A percentile compares a stretch with the other conserved stretches of the same genome.
These are phyloP conservation scores for Sphaerulina musiva DNA, from an alignment of 2,329 filamentous ascomycete species.

Conservation along the genomic window DNA sequence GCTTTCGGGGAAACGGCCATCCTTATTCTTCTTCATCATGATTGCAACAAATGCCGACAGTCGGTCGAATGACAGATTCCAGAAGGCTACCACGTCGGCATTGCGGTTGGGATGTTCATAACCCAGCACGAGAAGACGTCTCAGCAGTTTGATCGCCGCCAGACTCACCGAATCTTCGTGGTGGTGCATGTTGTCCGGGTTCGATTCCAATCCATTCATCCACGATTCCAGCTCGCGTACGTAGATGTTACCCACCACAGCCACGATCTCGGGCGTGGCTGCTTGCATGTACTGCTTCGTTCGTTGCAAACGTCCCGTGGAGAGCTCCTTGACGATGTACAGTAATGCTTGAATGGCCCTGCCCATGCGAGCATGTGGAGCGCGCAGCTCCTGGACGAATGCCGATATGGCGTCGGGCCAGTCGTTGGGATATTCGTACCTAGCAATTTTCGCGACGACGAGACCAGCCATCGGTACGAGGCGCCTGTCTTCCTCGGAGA, in stretches of 20 bases:
- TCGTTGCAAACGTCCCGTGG: constrained; percentile 67
- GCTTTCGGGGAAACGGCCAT: constrained; percentile 7
- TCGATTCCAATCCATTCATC: neutral
- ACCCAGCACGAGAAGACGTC: constrained; percentile 70
- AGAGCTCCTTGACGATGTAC: constrained; percentile 83
- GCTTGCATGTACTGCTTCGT: constrained; percentile 71
- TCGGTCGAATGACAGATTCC: constrained; percentile 69
- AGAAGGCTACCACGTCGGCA: constrained; percentile 68
- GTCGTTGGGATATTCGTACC: constrained; percentile 81
- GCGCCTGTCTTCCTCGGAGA: constrained; percentile 67
- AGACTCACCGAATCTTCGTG: constrained; percentile 71
- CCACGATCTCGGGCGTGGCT: constrained; percentile 76
- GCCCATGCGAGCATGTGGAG: constrained; percentile 52
- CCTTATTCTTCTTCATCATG: constrained; percentile 31
- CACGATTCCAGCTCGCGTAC: constrained; percentile 18
- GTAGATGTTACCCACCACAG: constrained; percentile 66
- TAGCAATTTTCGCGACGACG: constrained; percentile 77
- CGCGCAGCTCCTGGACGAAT: constrained; percentile 58
- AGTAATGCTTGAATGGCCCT: constrained; percentile 71
- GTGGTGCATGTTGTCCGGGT: constrained; percentile 37
- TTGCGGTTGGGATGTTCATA: constrained; percentile 81
- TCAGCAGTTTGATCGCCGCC: constrained; percentile 68
- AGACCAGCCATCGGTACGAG: constrained; percentile 84
- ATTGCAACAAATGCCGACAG: constrained; percentile 64
- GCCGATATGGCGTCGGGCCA: constrained; percentile 58